phyloP scores from a whole-genome alignment of 2,329 filamentous ascomycete species.

The Cordyceps javanica region DNA sequence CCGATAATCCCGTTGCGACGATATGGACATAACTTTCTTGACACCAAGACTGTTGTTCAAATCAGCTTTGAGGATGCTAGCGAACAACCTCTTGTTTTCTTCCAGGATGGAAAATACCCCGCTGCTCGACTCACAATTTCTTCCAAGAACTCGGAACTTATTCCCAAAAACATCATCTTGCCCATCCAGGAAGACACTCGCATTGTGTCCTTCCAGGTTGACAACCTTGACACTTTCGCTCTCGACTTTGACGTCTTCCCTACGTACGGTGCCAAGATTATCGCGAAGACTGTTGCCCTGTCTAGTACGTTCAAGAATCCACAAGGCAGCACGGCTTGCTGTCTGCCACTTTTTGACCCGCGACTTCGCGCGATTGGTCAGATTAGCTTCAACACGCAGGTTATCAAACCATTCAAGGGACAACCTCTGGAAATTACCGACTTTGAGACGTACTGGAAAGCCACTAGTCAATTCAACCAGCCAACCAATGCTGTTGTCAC shows the following conservation, averaged over 20 bases:
- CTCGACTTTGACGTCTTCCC: slow-evolving; percentile 98
- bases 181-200: slow-evolving; percentile 95
- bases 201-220: slow-evolving; percentile 90
- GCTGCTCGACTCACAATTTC: slow-evolving; percentile 93
- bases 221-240: slow-evolving; percentile 85
- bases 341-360: slow-evolving; percentile 87
- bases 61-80: slow-evolving; percentile 78
- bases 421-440: slow-evolving; percentile 93
- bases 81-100: slow-evolving; percentile 80
- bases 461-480: slow-evolving; percentile 85
- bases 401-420: slow-evolving; percentile 92
- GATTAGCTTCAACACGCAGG: slow-evolving; percentile 88
- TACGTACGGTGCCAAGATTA: slow-evolving; percentile 94
- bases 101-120: slow-evolving; percentile 94
- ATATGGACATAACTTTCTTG: slow-evolving; percentile 97
- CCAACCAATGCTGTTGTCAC: slow-evolving; percentile 79
- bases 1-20: slow-evolving; percentile 91
- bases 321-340: slow-evolving; percentile 70
- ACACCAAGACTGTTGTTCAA: slow-evolving; percentile 94
- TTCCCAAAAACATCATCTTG: slow-evolving; percentile 90
- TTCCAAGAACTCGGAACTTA: slow-evolving; percentile 90
- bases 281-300: slow-evolving; percentile 89
- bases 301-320: slow-evolving; percentile 77
- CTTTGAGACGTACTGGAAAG: slow-evolving; percentile 99
- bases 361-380: slow-evolving; percentile 86